Conservation (phyloP, 2,329 filamentous ascomycete species). For the Uncinocarpus reesii region DNA sequence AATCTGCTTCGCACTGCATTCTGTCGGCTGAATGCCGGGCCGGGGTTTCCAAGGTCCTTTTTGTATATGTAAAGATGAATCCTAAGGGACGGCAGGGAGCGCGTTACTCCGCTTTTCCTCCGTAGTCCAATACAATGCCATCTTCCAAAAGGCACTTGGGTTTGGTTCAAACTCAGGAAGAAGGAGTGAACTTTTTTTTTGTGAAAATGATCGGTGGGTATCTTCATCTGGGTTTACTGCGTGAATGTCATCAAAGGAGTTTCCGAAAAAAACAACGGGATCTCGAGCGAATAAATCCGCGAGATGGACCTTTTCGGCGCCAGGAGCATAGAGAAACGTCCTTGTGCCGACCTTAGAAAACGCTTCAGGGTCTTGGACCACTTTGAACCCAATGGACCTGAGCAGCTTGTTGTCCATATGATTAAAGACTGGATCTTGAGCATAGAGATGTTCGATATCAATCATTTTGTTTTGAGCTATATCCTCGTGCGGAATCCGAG, state of each 20-base stretch:
- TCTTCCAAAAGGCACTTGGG: conserved; percentile 32
- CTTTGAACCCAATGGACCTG: conserved; percentile 26
- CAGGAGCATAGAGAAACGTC: conserved; percentile 53
- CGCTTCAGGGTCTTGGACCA: conserved; percentile 41
- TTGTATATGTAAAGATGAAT: no score
- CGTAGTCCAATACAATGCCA: conserved; percentile 26
- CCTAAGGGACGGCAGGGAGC: no score
- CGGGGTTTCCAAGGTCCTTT: no score
- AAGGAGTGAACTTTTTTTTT: conserved; percentile 18
- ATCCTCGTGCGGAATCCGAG: neutral
- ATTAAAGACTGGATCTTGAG: conserved; percentile 46
- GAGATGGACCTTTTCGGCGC: conserved; percentile 45
- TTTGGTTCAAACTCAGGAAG: conserved; percentile 26
- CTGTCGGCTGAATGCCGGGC: no score
- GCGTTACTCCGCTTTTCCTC: neutral
- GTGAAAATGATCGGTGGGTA: conserved; percentile 14
- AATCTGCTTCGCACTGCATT: no score
- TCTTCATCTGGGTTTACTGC: conserved; percentile 15
- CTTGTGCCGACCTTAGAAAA: conserved; percentile 41
- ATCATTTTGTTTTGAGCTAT: conserved; percentile 17
- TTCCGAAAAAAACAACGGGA: conserved; percentile 51
- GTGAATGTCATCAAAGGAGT: conserved; percentile 24
- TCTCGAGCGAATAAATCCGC: conserved; percentile 39
- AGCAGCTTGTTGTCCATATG: conserved; percentile 32
- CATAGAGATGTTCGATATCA: conserved; percentile 40